Base-by-base conservation (phyloP, 2,329 filamentous ascomycete genomes). In the Exophiala sp. region DNA sequence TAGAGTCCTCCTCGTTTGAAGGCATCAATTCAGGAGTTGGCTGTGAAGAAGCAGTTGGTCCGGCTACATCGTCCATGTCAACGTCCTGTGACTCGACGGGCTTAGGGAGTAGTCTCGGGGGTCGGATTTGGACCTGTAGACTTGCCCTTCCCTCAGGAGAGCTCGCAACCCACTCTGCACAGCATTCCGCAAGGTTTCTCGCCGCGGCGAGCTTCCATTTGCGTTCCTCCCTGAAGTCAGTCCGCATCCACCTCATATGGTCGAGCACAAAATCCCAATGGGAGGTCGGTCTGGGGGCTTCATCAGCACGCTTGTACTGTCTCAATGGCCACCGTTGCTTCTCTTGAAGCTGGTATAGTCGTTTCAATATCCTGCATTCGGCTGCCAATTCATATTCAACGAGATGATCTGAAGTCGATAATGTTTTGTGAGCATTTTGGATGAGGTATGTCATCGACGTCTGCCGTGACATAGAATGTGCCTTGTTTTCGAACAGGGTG, bases 191-290 rank as follows among this genome's bases (percentile, higher is more conserved):
- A 55, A 96, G 77, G 53, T 86, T 90, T 54, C 86, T 86, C 4
- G 91, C 91, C 34, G 87, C 81, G 2, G 87, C 82, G 66, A 84
- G 85, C 72, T 96, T 97, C 91, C 91, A 96, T 68, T 95, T 96
- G 38, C 90, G 79, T 69, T 97, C 94, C 71, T 96, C 89, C 47
- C 88, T 82, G 66, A 96, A 97, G 71, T 99, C 94, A 1, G 91
- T 96, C 47, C 91, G 84, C 89, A 99, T 95, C 92, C 92, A 97
- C 69, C 91, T 95, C 82, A 92, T 89, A 74, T 99, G 91, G 62
- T 91, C 82, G 32, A 99, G 75, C 51, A 97, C 70, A 48, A 92
- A 80, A 71, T 99, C 94, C 82, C 86, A 89, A 63, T 97, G 92
- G 1, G 87, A 85, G 1, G 83, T 80, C 14, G 86, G 86, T 35